Base-by-base conservation (phyloP, 1,284 basidiomycete species). In the Ustilago bromivora region DNA sequence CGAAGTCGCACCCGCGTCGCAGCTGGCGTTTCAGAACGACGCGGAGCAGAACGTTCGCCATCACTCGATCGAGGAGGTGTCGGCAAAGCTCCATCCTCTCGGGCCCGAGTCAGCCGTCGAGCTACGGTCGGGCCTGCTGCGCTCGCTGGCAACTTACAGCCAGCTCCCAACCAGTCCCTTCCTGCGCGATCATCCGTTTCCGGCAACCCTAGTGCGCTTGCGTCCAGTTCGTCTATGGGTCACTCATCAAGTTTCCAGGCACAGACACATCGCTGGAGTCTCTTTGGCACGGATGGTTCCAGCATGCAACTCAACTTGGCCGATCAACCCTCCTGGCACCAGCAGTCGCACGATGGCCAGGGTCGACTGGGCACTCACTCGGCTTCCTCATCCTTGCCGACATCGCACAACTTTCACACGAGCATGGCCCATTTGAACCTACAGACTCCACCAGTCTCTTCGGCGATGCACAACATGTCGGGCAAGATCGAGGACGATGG, bases 401-500 rank as follows among this genome's bases (percentile, higher is more conserved):
- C 72, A 17, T 56, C 71, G 55, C 66, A 66, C 40, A 73, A 62
- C 36, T 79, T 79, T 52, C 72, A 79, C 40, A 38, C 63, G 0
- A 77, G 75, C 56, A 79, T 79, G 78, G 71, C 76, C 9, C 74
- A 78, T 36, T 59, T 79, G n/a, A 69, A 79, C n/a, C 54, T 79
- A 28, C 74, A 79, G 64, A 68, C 67, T 4, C 71, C 75, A 15
- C 68, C 78, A 12, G 46, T 79, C 2, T 55, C 61, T 11, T 10
- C 55, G 2, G 36, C 32, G 9, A 49, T 66, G 31, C 60, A 57
- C 10, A 43, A 58, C 17, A 15, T 38, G 12, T 53, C 67, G 4
- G 34, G 35, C 31, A 55, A 60, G 40, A 43, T 38, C 8, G 62
- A 62, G 38, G 67, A 73, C 6, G 68, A 69, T 19, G 40, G 36